Evolutionary conservation across 129 eudicot species (phyloP), one percentile per base, ranked within the genome.

Genomic region (Flaveria sonorensis): DNA sequence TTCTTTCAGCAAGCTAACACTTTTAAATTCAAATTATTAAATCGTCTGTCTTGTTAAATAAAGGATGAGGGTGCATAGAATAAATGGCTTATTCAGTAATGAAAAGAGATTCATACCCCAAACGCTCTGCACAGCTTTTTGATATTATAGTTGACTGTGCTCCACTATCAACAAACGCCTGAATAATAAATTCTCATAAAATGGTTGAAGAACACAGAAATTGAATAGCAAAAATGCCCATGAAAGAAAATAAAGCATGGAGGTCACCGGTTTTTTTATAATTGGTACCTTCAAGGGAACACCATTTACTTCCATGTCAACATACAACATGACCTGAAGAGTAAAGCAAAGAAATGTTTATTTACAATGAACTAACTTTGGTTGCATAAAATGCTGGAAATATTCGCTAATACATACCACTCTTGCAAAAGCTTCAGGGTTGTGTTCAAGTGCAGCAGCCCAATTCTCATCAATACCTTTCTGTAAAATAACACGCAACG

Each of bases 121-220:
- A 89, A 48, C 96, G 98, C 69, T 94, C 98, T 0, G 97, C 98
- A 19, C 98, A 94, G 81, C 84, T 91, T 89, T 94, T 91, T 51
- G 98, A 94, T 89, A 93, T 94, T 48, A 94, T 91, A 69, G 98
- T 94, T 77, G 98, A 91, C 88, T 94, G 98, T 56, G 98, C 98
- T 78, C 97, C 98, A 89, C 98, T 94, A 82, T 91, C 97, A 67
- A 94, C 98, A 77, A 94, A 91, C 7, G 98, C 98, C 97, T 94
- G 81, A 79, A 78, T 66, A 24, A 18, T 55, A 65, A 74, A 51
- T 3, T 19, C 13, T 36, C 57, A 47, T 42, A 10, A 77, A 32
- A 51, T 66, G 45, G 13, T 65, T 52, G 64, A 57, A 63, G n/a
- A 64, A 20, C 51, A 70, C 8, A 47, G 20, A n/a, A 30, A 61